Base-by-base conservation (phyloP, 2,329 filamentous ascomycete genomes). In the Stagonosporopsis tanaceti region DNA sequence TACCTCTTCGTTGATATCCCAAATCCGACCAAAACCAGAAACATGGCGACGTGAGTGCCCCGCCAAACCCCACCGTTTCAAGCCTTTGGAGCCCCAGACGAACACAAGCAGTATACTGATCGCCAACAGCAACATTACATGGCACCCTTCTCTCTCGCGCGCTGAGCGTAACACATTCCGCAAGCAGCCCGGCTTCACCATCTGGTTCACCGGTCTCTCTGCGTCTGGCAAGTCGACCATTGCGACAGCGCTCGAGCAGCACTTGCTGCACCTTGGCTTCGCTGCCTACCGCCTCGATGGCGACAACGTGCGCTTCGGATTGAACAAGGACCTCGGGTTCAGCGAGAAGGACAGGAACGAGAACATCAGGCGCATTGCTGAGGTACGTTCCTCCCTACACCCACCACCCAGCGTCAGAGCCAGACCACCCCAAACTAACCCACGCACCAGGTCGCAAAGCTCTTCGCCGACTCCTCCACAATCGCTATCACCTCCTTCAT, bases 301-400 rank as follows among this genome's bases (percentile, higher is more conserved):
- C 72, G 95, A 99, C 85, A 99, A 99, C 80, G 90, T 99, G 66
- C 94, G 95, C 60, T 97, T 98, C 81, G 95, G 95, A 15, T 85
- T 99, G 67, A 99, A 98, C 87, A 96, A 96, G 80, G 94, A 98
- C 81, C 86, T 99, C 11, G 94, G 94, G 15, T 99, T 98, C 83
- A 90, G 87, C 64, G 94, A 97, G 75, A 87, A 88, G 74, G 93
- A 97, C 82, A 88, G 95, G 69, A 96, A 94, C 76, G 95, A 99
- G 85, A 99, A 99, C 82, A 99, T 99, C 76, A 88, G 95, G 60
- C 89, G 95, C 64, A 97, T 99, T 72, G 92, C 91, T 52, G 94
- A 99, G 84, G 80, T 80, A 70, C 27, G 67, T 61, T 15, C 27
- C 9, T 20, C 8, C 17, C 24, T 12, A 11, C 30, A 20, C 5